A percentile compares a stretch with the other conserved stretches of the same genome.
Evolutionary conservation across 371 early-diverging fungal genomes (phyloP).

Genomic region (Mucor mucedo): DNA sequence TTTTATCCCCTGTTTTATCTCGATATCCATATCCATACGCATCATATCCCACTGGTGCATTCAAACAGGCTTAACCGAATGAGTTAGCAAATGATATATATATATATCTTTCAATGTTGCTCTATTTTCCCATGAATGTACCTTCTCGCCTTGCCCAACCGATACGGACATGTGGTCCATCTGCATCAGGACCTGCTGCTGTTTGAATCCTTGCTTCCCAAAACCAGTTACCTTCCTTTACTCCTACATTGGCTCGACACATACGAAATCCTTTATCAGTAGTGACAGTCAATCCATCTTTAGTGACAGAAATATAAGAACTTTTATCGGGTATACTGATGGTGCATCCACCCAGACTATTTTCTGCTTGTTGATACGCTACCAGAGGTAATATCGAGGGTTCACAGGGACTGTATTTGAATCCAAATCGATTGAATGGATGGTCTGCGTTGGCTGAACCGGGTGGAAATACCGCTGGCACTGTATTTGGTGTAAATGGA

Average conservation of each 20-base stretch:
- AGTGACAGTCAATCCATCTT: slow-evolving; percentile 64
- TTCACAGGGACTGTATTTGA: slow-evolving; percentile 68
- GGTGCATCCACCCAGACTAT: slow-evolving; percentile 51
- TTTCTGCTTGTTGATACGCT: slow-evolving; percentile 62
- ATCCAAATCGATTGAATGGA: slow-evolving; percentile 61
- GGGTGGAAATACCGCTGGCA: slow-evolving; percentile 36
- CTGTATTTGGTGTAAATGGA: slow-evolving; percentile 28
- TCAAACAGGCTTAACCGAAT: slow-evolving; percentile 53
- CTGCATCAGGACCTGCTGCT: slow-evolving; percentile 40
- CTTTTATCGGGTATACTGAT: slow-evolving; percentile 70
- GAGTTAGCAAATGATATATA: too few relatives aligned
- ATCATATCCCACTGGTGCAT: slow-evolving; percentile 76
- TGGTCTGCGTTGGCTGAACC: slow-evolving; percentile 42
- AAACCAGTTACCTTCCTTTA: slow-evolving; percentile 72
- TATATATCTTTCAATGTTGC: too few relatives aligned
- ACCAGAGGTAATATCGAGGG: slow-evolving; percentile 57
- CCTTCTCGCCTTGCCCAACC: slow-evolving; percentile 76
- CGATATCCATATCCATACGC: slow-evolving; percentile 73
- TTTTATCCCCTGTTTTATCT: slow-evolving; percentile 68
- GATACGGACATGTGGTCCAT: slow-evolving; percentile 70
- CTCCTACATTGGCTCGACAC: slow-evolving; percentile 71
- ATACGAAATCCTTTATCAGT: slow-evolving; percentile 74
- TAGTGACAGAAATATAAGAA: slow-evolving; percentile 65
- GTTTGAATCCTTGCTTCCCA: slow-evolving; percentile 68
- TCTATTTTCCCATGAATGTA: slow-evolving; percentile 13